Base-by-base conservation (phyloP, 1,284 basidiomycete genomes). In the Testicularia cyperi region DNA sequence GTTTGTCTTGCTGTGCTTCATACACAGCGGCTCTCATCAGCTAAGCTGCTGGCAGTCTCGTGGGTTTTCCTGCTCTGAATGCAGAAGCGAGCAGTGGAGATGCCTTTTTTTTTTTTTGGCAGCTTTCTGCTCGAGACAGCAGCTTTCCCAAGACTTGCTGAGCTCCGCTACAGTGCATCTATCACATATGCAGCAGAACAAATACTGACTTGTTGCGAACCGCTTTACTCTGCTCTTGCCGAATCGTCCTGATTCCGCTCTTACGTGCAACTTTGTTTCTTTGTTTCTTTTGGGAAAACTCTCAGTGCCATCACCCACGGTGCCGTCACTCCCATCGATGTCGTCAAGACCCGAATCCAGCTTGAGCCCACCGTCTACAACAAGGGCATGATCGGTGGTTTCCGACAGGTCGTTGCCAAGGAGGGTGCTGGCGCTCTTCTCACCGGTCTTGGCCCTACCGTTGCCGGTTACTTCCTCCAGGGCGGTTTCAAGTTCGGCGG, bases 301-400 rank as follows among this genome's bases (percentile, higher is more conserved):
- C 22, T 38, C 49, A 70, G 92, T 75, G 90, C 91, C 80, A 49
- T 92, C 78, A 95, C 92, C 68, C 92, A 96, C 79, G 92, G 91
- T 56, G 73, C 70, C 36, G 53, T 75, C 39, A 72, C 70, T 19
- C 69, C 66, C 18, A 56, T 68, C 48, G 67, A 70, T 69, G 69
- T 70, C 29, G 71, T 75, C 63, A 95, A 96, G 83, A 95, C 92
- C 78, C 90, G 92, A 82, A 95, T 96, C 86, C 92, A 96, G 86
- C 90, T 90, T 38, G 71, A 86, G 80, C 77, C 78, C 53, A 74
- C 77, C 73, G 77, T 78, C 42, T 82, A 82, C 81, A 82, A 82
- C 80, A 80, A 78, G 79, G 74, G 74, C 44, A 74, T 75, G 70
- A 54, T 75, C 29, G 69, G 65, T 30, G 67, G 65, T 41, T 75